Conservation (phyloP, 2,329 filamentous ascomycete genomes). For the Colletotrichum lentis region DNA sequence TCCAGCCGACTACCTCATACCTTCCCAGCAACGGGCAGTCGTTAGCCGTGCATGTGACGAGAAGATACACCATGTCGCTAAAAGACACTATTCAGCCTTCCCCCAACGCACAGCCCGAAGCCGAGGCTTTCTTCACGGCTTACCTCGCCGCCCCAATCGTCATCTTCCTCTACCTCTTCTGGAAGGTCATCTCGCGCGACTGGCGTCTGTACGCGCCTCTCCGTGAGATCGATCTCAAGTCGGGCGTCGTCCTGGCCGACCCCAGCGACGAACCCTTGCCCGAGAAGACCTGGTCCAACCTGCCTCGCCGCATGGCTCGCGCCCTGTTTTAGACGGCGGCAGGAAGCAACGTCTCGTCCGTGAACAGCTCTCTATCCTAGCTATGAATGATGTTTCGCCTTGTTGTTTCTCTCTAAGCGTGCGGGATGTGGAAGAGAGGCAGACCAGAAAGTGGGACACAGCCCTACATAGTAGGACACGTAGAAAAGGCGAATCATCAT, state of each 20-base stretch:
- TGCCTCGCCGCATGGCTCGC: constrained; percentile 47
- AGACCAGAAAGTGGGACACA: neutral
- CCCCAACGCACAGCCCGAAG: constrained; percentile 46
- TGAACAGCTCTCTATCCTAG: too few relatives aligned
- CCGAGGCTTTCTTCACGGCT: constrained; percentile 64
- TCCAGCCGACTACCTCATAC: neutral
- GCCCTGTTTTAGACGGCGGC: constrained; percentile 47
- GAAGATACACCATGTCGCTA: neutral
- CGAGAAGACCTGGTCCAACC: constrained; percentile 48
- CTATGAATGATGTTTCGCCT: neutral
- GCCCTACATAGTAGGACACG: too few relatives aligned
- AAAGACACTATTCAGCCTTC: constrained; percentile 44
- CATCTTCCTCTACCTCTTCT: constrained; percentile 66
- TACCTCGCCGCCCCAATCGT: constrained; percentile 68
- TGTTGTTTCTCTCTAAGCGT: neutral
- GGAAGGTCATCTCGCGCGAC: constrained; percentile 67
- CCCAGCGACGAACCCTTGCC: constrained; percentile 53
- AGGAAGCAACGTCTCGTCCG: neutral
- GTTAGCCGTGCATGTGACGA: neutral
- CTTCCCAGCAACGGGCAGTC: neutral
- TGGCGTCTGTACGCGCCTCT: constrained; percentile 66
- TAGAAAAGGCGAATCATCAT: neutral
- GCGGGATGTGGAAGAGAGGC: neutral
- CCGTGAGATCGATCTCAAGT: constrained; percentile 68
- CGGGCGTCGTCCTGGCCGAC: constrained; percentile 64